Percentiles rank a stretch among this genome's conserved stretches.
phyloP scores from a whole-genome alignment of 2,329 filamentous ascomycete species.

The Aplosporella prunicola region DNA sequence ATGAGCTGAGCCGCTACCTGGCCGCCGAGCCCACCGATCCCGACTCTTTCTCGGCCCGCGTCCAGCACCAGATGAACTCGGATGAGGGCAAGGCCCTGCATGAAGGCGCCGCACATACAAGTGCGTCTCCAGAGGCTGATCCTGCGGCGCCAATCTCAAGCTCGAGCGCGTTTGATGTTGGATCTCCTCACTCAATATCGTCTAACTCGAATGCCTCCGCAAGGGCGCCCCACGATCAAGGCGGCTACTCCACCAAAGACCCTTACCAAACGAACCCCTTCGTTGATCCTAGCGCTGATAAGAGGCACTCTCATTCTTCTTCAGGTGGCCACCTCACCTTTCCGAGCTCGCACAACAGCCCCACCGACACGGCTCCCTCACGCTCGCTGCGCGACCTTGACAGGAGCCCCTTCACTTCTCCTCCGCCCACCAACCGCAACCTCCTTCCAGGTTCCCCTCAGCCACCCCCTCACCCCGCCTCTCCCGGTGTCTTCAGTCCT shows the following conservation, averaged over 20 bases:
- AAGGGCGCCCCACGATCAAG: constrained; percentile 9
- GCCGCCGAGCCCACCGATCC: constrained; percentile 25
- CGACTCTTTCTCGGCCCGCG: constrained; percentile 35
- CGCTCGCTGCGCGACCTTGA: constrained; percentile 10
- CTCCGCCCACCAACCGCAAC: not conserved
- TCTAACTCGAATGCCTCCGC: constrained; percentile 7
- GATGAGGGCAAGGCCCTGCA: constrained; percentile 45
- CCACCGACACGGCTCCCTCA: constrained; percentile 6
- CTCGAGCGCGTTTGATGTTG: constrained; percentile 19
- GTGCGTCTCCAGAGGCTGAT: constrained; percentile 14
- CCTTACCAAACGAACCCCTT: constrained; percentile 7
- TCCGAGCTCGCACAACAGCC: constrained; percentile 9
- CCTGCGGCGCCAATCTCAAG: constrained; percentile 25
- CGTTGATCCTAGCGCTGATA: constrained; percentile 8
- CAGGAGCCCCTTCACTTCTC: constrained; percentile 5
- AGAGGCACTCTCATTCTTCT: constrained; percentile 8
- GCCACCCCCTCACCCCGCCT: constrained; percentile 8
- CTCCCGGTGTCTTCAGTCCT: constrained; percentile 1
- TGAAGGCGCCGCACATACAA: constrained; percentile 26
- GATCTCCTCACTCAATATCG: constrained; percentile 15
- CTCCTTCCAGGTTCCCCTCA: constrained; percentile 3
- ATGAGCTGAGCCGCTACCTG: constrained; percentile 19
- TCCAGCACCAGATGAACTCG: constrained; percentile 43
- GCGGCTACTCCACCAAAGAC: constrained; percentile 3
- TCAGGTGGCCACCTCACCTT: constrained; percentile 3